Evolutionary conservation across 2,329 filamentous ascomycete species (phyloP), one percentile per base, ranked within the genome.

Genomic region (Colletotrichum musae): DNA sequence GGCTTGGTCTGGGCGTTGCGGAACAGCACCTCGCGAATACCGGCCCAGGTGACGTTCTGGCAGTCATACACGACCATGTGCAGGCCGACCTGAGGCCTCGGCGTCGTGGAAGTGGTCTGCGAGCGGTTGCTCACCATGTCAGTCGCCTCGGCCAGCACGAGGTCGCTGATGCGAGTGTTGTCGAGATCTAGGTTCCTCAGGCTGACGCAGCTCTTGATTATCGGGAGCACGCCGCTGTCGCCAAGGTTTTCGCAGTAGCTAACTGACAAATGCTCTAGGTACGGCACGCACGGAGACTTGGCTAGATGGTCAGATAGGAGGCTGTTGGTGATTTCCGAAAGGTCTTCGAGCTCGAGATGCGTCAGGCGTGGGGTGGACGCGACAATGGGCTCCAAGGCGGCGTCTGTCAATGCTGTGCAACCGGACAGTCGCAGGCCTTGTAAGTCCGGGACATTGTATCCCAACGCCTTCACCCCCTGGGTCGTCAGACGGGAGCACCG

Each of bases 61-160:
- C 95, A 98, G 81, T 99, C 96, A 77, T 96, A 99, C 7, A 95
- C 91, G 0, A 95, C 92, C 72, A 98, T 83, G 51, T 89, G 88
- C 2, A 98, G 84, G 7, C 93, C 93, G 16, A 93, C 78, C 45
- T 80, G 80, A 3, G 91, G 90, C 4, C 79, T 73, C 5, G 79
- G 74, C 58, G 78, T 74, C 58, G 79, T 77, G 10, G 80, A 80
- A n/a, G 82, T 81, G 52, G 81, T 82, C 59, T 77, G 74, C 2
- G 85, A 80, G 84, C 94, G 92, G 60, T 85, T 84, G 64, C 91
- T 89, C 16, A 97, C 88, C 83, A 93, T 93, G n/a, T 89, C 85
- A 9, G 94, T 93, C 2, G 95, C 94, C 83, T 98, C 95, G 65
- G 91, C 89, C 10, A 98, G 89, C 5, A 93, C 91, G 2, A 97